Base-by-base conservation (phyloP, 1,139 yeast genomes). In the Blastobotrys aristatus region DNA sequence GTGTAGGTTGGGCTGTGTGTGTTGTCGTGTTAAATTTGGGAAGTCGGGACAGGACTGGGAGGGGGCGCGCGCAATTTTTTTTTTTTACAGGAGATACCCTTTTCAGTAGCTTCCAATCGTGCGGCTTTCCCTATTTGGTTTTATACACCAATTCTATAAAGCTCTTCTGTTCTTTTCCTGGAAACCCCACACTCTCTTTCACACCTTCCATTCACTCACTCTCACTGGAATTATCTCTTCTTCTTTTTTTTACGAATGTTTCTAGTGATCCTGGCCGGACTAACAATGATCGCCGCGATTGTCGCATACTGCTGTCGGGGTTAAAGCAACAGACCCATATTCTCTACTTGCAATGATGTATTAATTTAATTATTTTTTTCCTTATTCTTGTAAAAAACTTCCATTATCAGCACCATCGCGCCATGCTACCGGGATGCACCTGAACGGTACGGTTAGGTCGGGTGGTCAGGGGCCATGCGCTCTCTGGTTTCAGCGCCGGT, bases 381-480 rank as follows among this genome's bases (percentile, higher is more conserved):
- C 14, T 30, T 30, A 5, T 30, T n/a, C 5, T 30, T 30, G 6
- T 30, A 30, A 13, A 13, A 8, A 26, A 26, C 11, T 26, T 26
- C 11, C 11, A 7, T 26, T 6, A 20, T 32, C 17, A 43, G 11
- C 34, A 17, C 46, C 46, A 43, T n/a, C 31, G 36, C 20, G 46
- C 36, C 14, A 22, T 26, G 30, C 16, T 20, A 4, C 46, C 46
- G 14, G 46, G 46, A 29, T 4, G 18, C 11, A 20, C 10, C 22
- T 21, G 8, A n/a, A 37, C 30, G n/a, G 16, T 21, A 16, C 39
- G 13, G 7, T 11, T 27, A 4, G 8, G 16, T 33, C 21, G 22
- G 5, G 21, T 20, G 3, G 16, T 30, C 6, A 14, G 33, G 13
- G 17, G 17, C 33, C 17, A 13, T 13, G 27, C 27, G 27, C 26